Evolutionary conservation across 108 stramenopile species (phyloP), one percentile per base, ranked within the genome.

Genomic region (Aurantiochytrium sp.): DNA sequence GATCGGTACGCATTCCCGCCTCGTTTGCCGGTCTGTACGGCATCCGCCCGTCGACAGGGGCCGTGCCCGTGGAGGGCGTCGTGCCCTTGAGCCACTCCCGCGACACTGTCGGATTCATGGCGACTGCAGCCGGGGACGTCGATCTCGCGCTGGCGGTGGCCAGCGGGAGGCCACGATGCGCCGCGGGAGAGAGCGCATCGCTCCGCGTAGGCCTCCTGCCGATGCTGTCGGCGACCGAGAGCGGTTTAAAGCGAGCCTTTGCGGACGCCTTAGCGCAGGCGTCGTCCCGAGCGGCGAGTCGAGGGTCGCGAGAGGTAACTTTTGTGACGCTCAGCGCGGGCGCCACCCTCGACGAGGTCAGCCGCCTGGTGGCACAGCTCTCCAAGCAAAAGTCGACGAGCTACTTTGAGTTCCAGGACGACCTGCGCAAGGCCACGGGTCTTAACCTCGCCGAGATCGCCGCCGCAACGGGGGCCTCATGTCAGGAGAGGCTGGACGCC

Each of bases 341-440:
- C 59, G 32, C 59, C 8, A 19, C 59, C 8, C 34, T 65, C 27
- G 59, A 65, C 8, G 59, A 65, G 59, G 59, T 65, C 10, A 17
- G 15, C 8, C 27, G 34, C 12, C 19, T 81, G 45, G 39, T 81
- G 1, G 30, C 45, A 81, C 42, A 81, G 3, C 39, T 81, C 19
- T 48, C 73, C n/a, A 81, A 81, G 39, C 73, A 81, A 81, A 81
- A 81, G 73, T 81, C 73, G 6, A 81, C 73, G 17, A 81, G 73
- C 30, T 48, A 48, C 24, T 81, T 48, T 48, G 73, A 81, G 73
- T 81, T 81, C 45, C 73, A 81, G 42, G 73, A 81, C n/a, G 73
- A 81, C 73, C 73, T 81, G 27, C 73, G 45, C 39, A 81, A 81
- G 73, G 39, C 30, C 30, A 27, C 39, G 45, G 73, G 73, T 24